Percentiles rank a stretch among this genome's conserved stretches.
Evolutionary conservation across 2,329 filamentous ascomycete species (phyloP).

Genomic region (Xylariaceae sp.): DNA sequence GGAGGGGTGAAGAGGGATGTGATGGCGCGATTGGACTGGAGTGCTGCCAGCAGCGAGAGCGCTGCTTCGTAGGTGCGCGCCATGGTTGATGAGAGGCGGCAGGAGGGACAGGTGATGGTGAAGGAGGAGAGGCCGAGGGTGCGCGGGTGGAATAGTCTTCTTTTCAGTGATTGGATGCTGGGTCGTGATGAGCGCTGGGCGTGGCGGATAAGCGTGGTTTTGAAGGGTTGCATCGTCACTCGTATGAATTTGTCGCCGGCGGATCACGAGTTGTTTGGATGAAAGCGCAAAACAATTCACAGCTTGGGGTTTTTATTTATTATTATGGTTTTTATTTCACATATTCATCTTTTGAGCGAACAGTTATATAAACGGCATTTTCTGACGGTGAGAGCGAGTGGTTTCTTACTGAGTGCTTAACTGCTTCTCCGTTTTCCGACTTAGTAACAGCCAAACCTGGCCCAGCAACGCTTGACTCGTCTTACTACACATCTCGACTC

Average conservation of each 20-base stretch:
- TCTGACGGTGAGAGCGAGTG: background rate
- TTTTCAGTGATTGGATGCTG: background rate
- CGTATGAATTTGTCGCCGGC: too few species aligned
- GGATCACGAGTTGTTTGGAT: too few species aligned
- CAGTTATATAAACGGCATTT: too few species aligned
- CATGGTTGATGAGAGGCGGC: conserved; percentile 18
- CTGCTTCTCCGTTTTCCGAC: background rate
- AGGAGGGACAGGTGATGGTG: background rate
- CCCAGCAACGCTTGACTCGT: background rate
- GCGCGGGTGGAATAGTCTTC: background rate
- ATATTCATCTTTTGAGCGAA: too few species aligned
- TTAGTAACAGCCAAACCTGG: background rate
- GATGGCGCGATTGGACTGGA: conserved; percentile 74
- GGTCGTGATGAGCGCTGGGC: background rate
- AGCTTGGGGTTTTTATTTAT: too few species aligned
- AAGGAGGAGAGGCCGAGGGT: background rate
- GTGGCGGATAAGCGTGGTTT: too few species aligned
- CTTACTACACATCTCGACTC: background rate
- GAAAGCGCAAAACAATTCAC: too few species aligned
- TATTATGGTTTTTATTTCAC: too few species aligned
- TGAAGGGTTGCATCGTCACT: too few species aligned
- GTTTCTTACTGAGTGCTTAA: background rate
- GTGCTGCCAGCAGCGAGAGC: conserved; percentile 65
- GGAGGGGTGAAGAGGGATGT: conserved; percentile 43
- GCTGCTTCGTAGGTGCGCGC: conserved; percentile 56